Evolutionary conservation across 352 stramenopile species (phyloP), one percentile per base, ranked within the genome.

Genomic region (Halophytophthora batemanensis): DNA sequence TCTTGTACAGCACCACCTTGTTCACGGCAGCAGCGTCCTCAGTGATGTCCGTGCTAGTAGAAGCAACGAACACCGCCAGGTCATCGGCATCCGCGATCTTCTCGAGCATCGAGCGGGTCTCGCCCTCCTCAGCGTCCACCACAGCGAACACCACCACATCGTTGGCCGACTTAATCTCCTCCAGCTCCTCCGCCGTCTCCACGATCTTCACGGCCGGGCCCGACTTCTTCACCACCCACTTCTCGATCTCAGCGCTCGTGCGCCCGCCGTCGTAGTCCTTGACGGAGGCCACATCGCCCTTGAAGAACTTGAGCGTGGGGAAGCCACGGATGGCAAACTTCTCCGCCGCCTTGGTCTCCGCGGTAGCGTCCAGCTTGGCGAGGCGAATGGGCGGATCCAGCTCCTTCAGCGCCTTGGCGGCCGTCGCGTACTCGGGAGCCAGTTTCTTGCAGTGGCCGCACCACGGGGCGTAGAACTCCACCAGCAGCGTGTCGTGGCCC

Each of bases 251-350:
- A 14, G 75, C 63, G 33, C 73, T 70, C 23, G 79, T 94, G 64
- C 90, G 84, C 56, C 87, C 88, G 28, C 87, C 82, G 45, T 90
- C 86, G 61, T 87, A 88, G 61, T 97, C 93, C 71, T 96, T 95
- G 53, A 81, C 64, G 4, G 73, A 39, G 42, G 91, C 82, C 21
- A 76, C 67, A 45, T 90, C 77, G 50, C 81, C 81, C 71, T 96
- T 95, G 64, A 97, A 96, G 62, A 96, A 96, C 74, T 97, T 96
- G 55, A 97, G 72, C 49, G 89, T 97, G 28, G 90, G 90, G 76
- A 96, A 97, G 18, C 87, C 87, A 42, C 81, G 71, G 43, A 97
- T 76, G 21, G 43, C 68, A 56, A 93, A 96, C 62, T 86, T 79
- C 59, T 88, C 69, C 25, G 76, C 81, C 25, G 86, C 50, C 63